phyloP scores from a whole-genome alignment of 805 yeast species.

The Candida sithepensis region DNA sequence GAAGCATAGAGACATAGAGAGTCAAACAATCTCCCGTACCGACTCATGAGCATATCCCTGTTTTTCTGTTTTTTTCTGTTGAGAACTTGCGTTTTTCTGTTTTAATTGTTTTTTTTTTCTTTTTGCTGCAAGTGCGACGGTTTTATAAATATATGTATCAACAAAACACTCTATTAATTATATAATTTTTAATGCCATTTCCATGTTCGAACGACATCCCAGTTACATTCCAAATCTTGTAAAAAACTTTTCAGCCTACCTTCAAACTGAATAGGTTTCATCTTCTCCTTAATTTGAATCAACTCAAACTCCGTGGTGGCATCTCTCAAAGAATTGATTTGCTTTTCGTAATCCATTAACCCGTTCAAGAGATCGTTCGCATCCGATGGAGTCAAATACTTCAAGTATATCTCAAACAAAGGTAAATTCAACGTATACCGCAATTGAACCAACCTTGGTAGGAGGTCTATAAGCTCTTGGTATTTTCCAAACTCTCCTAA shows the following conservation, averaged over 20 bases:
- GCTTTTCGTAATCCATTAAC: conserved; percentile 17
- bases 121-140: neutral
- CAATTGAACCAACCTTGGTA: conserved; percentile 52
- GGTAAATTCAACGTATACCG: conserved; percentile 21
- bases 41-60: no score
- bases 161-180: no score
- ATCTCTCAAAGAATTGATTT: conserved; percentile 9
- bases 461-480: conserved; percentile 51
- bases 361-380: conserved; percentile 18
- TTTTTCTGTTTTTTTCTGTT: no score
- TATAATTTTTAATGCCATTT: conserved; percentile 24
- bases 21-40: neutral
- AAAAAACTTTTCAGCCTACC: conserved; percentile 25
- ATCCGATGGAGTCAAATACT: conserved; percentile 18
- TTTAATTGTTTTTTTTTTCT: neutral
- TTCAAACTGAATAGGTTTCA: conserved; percentile 5
- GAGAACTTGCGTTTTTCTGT: no score
- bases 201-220: conserved; percentile 32
- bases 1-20: neutral
- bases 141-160: neutral
- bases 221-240: conserved; percentile 21
- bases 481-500: conserved; percentile 44
- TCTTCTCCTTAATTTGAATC: conserved; percentile 10
- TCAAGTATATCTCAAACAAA: conserved; percentile 20
- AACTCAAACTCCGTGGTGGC: conserved; percentile 26